Evolutionary conservation across 495 filamentous ascomycete species (phyloP), one percentile per base, ranked within the genome.

Genomic region (Xylaria curta): DNA sequence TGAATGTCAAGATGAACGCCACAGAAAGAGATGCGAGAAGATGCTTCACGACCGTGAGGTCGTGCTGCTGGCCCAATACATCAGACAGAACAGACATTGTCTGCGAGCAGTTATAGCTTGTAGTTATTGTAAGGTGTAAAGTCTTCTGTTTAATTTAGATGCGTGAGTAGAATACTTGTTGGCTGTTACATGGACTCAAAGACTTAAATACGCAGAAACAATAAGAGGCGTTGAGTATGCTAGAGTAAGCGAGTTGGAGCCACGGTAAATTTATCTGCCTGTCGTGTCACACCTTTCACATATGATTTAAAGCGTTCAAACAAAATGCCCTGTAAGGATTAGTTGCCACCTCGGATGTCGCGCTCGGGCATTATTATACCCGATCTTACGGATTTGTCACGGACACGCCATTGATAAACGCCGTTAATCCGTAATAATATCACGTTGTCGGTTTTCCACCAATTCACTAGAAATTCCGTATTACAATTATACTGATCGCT

Each of bases 81-180:
- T 60, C 58, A 60, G 58, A 38, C 38, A 60, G 58, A 38, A 60
- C 12, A 21, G 58, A 21, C 58, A 60, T 60, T n/a, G 28, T 15
- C n/a, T n/a, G 4, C 4, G 19, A 21, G 58, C 4, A 19, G 58
- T 21, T 21, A 21, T 3, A 0, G 8, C 31, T 60, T 38, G 5
- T 7, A 10, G 2, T 60, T 10, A 4, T 38, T 33, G 28, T 15
- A 60, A 38, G 56, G 3, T 38, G 17, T 38, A 12, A 28, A 56
- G 12, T 31, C 17, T 24, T 17, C 53, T 31, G 17, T 13, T 54
- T 28, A 10, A 26, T 15, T 54, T 54, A 1, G 51, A 54, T 17
- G 21, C 10, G 26, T 54, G 28, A 51, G 53, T 31, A 26, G 26
- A 3, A 51, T 8, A 31, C 31, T 21, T 60, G 2, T 38, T 38